Evolutionary conservation across 306 rosid genomes (phyloP), one percentile per base, ranked within the genome.

Genomic region (Alnus glutinosa): DNA sequence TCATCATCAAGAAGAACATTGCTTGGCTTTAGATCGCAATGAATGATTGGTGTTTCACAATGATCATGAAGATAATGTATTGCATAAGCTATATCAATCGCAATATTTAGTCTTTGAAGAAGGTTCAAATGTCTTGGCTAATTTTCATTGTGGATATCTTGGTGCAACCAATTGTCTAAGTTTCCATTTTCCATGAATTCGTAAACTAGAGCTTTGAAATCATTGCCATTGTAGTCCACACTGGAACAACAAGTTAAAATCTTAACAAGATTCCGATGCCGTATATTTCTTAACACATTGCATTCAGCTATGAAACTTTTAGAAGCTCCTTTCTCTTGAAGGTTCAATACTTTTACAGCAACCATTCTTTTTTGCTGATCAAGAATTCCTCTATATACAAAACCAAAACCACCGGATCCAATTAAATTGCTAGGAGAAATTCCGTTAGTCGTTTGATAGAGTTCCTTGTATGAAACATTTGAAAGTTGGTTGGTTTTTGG

Each of bases 131-230:
- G 5, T 18, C 16, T 63, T 1, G 28, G 4, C 0, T 19, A 67
- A 19, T 54, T 23, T 5, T 4, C 69, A 68, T 0, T 28, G 2
- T 3, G 23, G 13, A 3, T 30, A 1, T 0, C 0, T 0, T 77
- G 77, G 68, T 84, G 79, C 5, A 84, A 1, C 87, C 87, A 85
- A 5, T 42, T 44, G 39, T 85, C 85, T n/a, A 85, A 78, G 76
- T 73, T 81, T 54, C 83, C 85, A 55, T 81, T 81, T 46, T 16
- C 39, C 85, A 85, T 75, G 61, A 70, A 81, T 8, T 63, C 62
- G 13, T 77, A 85, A 36, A 85, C 82, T 1, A 85, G 68, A 70
- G 78, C 88, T 78, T 84, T 77, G 46, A 84, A 84, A 15, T 70
- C 87, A 51, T 69, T 76, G 4, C 87, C 87, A 1, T 74, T 47